A percentile compares a stretch with the other conserved stretches of the same genome.
Conservation (phyloP, 1,284 basidiomycete genomes). For the Rhodotorula sp. region DNA sequence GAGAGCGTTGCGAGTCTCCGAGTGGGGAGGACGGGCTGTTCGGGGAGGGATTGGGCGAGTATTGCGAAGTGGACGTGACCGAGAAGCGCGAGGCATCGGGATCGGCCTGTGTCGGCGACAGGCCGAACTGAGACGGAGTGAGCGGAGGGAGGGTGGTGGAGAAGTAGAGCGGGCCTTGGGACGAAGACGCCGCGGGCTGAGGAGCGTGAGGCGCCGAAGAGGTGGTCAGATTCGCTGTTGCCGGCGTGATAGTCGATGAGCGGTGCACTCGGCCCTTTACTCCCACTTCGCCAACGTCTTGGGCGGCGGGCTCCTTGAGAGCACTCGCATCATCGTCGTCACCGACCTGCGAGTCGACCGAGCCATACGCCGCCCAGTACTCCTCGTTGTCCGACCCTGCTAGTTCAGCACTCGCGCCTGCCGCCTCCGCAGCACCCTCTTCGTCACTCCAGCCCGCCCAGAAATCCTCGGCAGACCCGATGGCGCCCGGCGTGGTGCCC, state of each 20-base stretch:
- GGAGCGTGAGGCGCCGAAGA: background rate
- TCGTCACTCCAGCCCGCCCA: constrained; percentile 35
- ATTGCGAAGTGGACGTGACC: background rate
- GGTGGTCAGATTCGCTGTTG: background rate
- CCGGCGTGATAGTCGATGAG: background rate
- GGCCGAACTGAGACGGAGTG: constrained; percentile 5
- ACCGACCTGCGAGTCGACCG: constrained; percentile 5
- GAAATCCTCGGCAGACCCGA: constrained; percentile 30
- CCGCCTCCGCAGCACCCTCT: background rate
- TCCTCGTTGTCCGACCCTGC: background rate
- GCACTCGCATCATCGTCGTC: background rate
- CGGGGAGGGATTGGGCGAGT: background rate
- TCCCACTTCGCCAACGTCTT: background rate
- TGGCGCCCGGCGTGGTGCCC: constrained; percentile 32
- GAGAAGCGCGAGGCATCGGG: background rate
- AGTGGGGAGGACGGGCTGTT: too few species aligned
- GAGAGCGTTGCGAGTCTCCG: too few species aligned
- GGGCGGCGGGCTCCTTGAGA: background rate
- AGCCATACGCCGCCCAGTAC: constrained; percentile 12
- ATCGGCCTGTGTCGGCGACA: background rate
- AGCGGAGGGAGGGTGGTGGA: background rate
- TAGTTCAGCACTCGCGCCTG: background rate
- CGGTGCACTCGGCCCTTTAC: background rate
- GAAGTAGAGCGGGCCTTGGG: background rate
- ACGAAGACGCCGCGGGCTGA: background rate